A percentile compares a stretch with the other conserved stretches of the same genome.
phyloP scores from a whole-genome alignment of 139 green algal species.

The Chlamydomonas schloesseri region DNA sequence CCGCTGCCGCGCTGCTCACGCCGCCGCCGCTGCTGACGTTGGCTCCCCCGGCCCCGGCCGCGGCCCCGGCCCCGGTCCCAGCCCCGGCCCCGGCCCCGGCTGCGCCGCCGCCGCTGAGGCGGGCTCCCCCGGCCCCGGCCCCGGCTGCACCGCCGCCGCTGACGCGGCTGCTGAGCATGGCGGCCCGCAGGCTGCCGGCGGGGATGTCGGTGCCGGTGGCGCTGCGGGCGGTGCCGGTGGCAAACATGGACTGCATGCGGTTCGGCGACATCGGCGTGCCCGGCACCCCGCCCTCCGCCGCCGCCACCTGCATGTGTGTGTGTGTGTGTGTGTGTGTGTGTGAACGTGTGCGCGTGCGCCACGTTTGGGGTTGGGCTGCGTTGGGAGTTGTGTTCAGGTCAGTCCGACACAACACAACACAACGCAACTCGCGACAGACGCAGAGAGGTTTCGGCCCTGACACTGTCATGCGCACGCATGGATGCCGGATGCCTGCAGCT shows the following conservation, averaged over 20 bases:
- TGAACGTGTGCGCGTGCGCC: no score
- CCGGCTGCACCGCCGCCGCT: background rate
- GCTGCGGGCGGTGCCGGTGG: background rate
- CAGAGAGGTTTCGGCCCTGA: no score
- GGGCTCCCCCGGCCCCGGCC: no score
- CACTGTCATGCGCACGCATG: no score
- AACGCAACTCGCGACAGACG: no score
- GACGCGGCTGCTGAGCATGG: background rate
- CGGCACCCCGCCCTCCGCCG: background rate
- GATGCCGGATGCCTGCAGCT: no score
- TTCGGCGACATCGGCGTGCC: background rate
- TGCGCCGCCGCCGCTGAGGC: background rate
- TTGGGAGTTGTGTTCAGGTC: no score
- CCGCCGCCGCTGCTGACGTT: background rate
- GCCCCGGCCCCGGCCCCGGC: background rate
- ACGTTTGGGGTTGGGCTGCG: no score
- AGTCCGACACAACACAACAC: no score
- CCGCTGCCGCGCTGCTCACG: no score
- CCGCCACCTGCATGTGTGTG: background rate
- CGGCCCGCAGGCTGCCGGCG: background rate
- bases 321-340: no score
- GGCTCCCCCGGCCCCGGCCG: background rate
- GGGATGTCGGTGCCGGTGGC: background rate
- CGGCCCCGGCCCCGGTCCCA: background rate
- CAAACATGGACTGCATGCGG: background rate